These are phyloP conservation scores for Bombardia bombarda DNA, from an alignment of 495 filamentous ascomycete genomes.

Conservation along the genomic window DNA sequence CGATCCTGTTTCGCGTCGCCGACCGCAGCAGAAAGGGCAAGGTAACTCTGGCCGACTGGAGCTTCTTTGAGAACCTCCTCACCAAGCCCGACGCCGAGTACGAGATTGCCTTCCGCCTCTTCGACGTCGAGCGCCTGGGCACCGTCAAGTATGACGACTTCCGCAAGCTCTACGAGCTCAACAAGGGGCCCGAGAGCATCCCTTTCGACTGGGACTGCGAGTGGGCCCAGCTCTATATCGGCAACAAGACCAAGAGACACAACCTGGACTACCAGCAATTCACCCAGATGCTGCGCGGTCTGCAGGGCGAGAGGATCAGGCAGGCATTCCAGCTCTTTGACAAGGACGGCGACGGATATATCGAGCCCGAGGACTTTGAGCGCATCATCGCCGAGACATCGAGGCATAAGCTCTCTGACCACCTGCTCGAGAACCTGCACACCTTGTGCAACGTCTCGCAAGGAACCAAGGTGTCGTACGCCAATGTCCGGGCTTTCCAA, in stretches of 20 bases:
- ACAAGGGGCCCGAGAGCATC: conserved; percentile 71
- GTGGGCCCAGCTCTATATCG: conserved; percentile 93
- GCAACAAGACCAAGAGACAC: conserved; percentile 74
- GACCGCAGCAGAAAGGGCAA: conserved; percentile 65
- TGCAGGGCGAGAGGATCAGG: conserved; percentile 90
- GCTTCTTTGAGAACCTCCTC: conserved; percentile 85
- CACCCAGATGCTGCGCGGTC: conserved; percentile 91
- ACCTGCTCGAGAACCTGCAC: conserved; percentile 86
- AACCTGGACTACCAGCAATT: conserved; percentile 94
- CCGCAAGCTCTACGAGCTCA: conserved; percentile 67
- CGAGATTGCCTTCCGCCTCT: conserved; percentile 94
- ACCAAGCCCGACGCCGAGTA: conserved; percentile 95
- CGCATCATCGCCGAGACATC: conserved; percentile 90
- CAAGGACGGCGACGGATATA: conserved; percentile 92
- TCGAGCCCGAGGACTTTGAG: conserved; percentile 92
- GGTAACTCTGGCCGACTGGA: conserved; percentile 79
- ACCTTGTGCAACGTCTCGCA: conserved; percentile 92
- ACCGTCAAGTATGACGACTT: conserved; percentile 83
- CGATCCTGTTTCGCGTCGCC: conserved; percentile 83
- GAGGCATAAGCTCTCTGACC: conserved; percentile 95
- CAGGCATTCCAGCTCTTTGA: conserved; percentile 93
- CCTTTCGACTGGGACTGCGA: conserved; percentile 96
- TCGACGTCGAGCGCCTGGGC: conserved; percentile 76
- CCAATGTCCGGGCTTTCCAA: conserved; percentile 94
- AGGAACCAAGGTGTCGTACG: conserved; percentile 90